phyloP scores from a whole-genome alignment of 192 early-diverging fungal genomes.

The Martensiomyces pterosporus region DNA sequence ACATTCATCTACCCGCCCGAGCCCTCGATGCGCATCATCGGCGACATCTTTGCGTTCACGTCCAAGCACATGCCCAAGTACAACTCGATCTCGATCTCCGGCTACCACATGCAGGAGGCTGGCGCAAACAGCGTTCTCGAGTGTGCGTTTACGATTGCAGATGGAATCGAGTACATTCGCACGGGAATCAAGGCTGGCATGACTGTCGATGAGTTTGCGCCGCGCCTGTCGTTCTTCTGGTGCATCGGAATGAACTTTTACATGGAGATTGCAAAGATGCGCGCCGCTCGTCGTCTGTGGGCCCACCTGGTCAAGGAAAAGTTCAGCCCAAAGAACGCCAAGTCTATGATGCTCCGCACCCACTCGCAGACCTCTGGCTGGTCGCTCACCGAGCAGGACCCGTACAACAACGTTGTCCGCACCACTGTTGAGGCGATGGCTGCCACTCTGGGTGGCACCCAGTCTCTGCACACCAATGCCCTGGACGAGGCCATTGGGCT shows the following conservation, averaged over 20 bases:
- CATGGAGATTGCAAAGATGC: constrained; percentile 92
- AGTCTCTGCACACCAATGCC: constrained; percentile 91
- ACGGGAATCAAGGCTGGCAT: constrained; percentile 77
- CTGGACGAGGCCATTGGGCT: constrained; percentile 87
- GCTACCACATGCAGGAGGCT: constrained; percentile 91
- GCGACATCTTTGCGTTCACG: constrained; percentile 89
- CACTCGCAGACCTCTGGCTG: constrained; percentile 92
- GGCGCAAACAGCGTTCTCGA: constrained; percentile 86
- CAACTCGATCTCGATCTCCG: constrained; percentile 94
- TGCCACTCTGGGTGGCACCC: constrained; percentile 85
- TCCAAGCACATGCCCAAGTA: constrained; percentile 87
- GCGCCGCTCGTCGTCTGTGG: constrained; percentile 84
- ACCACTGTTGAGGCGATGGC: constrained; percentile 91
- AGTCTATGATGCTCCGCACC: constrained; percentile 78
- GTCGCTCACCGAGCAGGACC: constrained; percentile 89
- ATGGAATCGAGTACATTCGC: constrained; percentile 79
- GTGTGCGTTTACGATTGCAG: constrained; percentile 88
- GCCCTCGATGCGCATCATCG: constrained; percentile 85
- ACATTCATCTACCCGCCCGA: constrained; percentile 92
- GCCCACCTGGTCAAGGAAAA: constrained; percentile 74
- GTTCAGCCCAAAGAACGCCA: constrained; percentile 74
- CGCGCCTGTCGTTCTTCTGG: constrained; percentile 89
- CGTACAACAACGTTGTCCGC: constrained; percentile 86
- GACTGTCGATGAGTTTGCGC: constrained; percentile 85
- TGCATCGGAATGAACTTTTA: constrained; percentile 93